A percentile compares a stretch with the other conserved stretches of the same genome.
phyloP scores from a whole-genome alignment of 768 basidiomycete species.

The Podaxis rugospora region DNA sequence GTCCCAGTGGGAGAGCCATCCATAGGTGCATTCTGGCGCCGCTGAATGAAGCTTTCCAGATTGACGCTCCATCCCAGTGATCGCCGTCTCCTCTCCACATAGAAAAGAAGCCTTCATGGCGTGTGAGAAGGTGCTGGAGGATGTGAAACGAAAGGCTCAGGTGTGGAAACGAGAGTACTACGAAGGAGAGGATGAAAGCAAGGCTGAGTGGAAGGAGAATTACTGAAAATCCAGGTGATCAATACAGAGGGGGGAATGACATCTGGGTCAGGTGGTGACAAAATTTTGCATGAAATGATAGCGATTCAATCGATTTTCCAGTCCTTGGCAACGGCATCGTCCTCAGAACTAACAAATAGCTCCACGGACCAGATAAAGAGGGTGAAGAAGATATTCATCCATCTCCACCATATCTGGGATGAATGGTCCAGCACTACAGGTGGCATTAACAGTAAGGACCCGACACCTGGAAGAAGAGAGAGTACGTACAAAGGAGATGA shows the following conservation, averaged over 20 bases:
- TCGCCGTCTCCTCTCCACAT: slow-evolving; percentile 82
- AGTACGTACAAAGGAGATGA: slow-evolving; percentile 66
- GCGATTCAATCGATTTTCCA: slow-evolving; percentile 71
- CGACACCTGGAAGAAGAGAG: not conserved
- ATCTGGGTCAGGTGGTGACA: not conserved
- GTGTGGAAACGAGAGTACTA: slow-evolving; percentile 94
- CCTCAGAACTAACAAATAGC: slow-evolving; percentile 72
- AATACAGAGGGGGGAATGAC: not conserved
- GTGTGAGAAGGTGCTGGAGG: slow-evolving; percentile 82
- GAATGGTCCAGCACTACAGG: slow-evolving; percentile 75
- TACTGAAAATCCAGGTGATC: slow-evolving; percentile 20
- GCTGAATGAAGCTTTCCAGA: not conserved
- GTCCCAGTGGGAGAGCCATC: slow-evolving; percentile 79
- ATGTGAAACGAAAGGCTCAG: slow-evolving; percentile 77
- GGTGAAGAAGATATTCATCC: slow-evolving; percentile 88
- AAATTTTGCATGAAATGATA: not conserved
- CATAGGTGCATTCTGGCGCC: slow-evolving; percentile 39
- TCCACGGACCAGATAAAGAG: slow-evolving; percentile 81
- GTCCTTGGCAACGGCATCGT: slow-evolving; percentile 57
- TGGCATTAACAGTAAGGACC: slow-evolving; percentile 1
- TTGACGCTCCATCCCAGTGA: slow-evolving; percentile 36
- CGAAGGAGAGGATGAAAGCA: slow-evolving; percentile 57
- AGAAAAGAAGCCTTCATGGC: slow-evolving; percentile 76
- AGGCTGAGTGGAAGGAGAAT: slow-evolving; percentile 72
- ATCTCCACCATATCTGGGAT: slow-evolving; percentile 92